A percentile compares a stretch with the other conserved stretches of the same genome.
Conservation (phyloP, 2,329 filamentous ascomycete species). For the Macrophomina phaseolina region DNA sequence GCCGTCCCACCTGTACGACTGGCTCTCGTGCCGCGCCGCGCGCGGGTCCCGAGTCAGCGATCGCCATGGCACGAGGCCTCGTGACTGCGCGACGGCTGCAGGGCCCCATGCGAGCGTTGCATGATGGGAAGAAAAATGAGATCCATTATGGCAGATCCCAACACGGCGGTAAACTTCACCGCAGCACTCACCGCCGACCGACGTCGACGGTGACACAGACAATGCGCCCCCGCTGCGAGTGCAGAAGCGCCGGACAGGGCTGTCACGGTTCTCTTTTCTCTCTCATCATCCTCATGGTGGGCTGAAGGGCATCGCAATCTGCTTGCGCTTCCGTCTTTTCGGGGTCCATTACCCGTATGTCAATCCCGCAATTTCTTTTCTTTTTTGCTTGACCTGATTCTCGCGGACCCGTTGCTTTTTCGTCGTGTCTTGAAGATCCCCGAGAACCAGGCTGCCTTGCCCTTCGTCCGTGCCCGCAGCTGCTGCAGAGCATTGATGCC, state of each 20-base stretch:
- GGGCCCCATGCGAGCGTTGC: not conserved
- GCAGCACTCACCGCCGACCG: constrained; percentile 22
- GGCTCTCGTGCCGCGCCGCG: not conserved
- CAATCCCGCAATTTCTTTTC: constrained; percentile 1
- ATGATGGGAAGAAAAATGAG: not conserved
- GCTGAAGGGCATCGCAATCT: not conserved
- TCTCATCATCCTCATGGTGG: not conserved
- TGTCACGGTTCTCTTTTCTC: constrained; percentile 9
- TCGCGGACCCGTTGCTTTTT: constrained; percentile 7
- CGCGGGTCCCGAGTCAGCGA: constrained; percentile 3
- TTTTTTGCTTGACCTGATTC: not conserved
- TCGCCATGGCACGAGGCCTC: constrained; percentile 9
- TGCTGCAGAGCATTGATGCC: not conserved
- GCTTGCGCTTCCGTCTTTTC: not conserved
- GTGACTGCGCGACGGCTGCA: constrained; percentile 8
- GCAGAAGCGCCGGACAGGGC: constrained; percentile 22
- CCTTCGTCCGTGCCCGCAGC: not conserved
- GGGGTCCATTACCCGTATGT: not conserved
- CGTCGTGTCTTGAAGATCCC: not conserved
- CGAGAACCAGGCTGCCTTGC: not conserved
- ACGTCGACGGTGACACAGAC: constrained; percentile 9
- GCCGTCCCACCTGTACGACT: not conserved
- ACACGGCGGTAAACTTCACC: constrained; percentile 14
- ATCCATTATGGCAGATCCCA: constrained; percentile 1
- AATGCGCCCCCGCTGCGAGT: constrained; percentile 5